A percentile compares a stretch with the other conserved stretches of the same genome.
Conservation (phyloP, 345 rosid species). For the Streptanthus diversifolius region DNA sequence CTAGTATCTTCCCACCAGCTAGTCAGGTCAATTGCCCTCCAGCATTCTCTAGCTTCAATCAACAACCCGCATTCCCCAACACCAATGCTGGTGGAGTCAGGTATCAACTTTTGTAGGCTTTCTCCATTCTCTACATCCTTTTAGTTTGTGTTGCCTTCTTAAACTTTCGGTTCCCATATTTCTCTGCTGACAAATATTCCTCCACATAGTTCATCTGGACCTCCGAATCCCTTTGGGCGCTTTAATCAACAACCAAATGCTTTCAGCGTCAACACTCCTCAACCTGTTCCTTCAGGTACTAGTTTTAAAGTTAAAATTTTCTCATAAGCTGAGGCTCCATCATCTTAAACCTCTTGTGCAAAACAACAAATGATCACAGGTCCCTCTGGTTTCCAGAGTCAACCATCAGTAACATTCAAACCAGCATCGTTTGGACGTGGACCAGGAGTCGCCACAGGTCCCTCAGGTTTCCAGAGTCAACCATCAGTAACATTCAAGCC, state of each 20-base stretch:
- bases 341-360: constrained; percentile 6
- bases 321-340: background rate
- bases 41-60: constrained; percentile 48
- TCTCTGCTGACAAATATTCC: constrained; percentile 37
- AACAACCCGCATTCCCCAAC: constrained; percentile 42
- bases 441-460: constrained; percentile 3
- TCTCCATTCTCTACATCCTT: constrained; percentile 11
- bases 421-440: constrained; percentile 33
- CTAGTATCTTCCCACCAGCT: constrained; percentile 35
- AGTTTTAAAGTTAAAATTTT: background rate
- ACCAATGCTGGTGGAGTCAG: constrained; percentile 37
- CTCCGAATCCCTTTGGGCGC: constrained; percentile 42
- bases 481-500: constrained; percentile 21
- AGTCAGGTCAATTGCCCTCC: constrained; percentile 45
- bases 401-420: constrained; percentile 11
- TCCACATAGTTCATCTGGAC: constrained; percentile 42
- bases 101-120: constrained; percentile 26
- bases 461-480: constrained; percentile 23
- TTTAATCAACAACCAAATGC: constrained; percentile 41
- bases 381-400: constrained; percentile 17
- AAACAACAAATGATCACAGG: constrained; percentile 23
- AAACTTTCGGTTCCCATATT: background rate
- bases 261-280: constrained; percentile 29
- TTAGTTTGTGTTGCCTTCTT: background rate
- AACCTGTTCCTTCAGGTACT: constrained; percentile 35